Conservation (phyloP, 805 yeast genomes). For the Metschnikowia matae region DNA sequence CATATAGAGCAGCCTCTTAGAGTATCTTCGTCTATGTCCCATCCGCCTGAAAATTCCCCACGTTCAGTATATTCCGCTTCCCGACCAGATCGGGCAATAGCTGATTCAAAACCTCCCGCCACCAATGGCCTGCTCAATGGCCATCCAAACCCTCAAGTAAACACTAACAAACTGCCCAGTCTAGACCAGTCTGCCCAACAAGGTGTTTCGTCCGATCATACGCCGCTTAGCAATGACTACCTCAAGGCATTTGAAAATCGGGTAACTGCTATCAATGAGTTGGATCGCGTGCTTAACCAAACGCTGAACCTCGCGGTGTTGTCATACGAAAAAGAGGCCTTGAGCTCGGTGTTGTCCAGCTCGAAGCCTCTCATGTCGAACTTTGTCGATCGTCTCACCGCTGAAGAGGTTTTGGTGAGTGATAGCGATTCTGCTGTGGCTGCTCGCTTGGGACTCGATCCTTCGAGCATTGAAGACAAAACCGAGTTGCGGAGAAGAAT, state of each 20-base stretch:
- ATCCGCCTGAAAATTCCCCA: not conserved
- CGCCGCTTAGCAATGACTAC: slow-evolving; percentile 8
- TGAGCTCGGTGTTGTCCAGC: slow-evolving; percentile 12
- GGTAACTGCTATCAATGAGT: slow-evolving; percentile 11
- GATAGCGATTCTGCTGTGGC: slow-evolving; percentile 8
- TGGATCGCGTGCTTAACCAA: slow-evolving; percentile 13
- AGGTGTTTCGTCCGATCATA: not conserved
- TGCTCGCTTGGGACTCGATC: slow-evolving; percentile 6
- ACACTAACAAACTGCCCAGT: not conserved
- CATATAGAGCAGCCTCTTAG: not conserved
- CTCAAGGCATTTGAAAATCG: slow-evolving; percentile 12
- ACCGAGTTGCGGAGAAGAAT: slow-evolving; percentile 1
- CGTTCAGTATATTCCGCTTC: not conserved
- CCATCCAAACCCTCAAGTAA: not conserved
- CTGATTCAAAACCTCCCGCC: not conserved
- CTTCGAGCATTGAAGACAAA: not conserved
- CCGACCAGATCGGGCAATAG: not conserved
- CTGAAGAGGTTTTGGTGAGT: slow-evolving; percentile 28
- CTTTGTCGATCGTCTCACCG: slow-evolving; percentile 33
- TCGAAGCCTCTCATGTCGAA: slow-evolving; percentile 26
- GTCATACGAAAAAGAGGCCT: slow-evolving; percentile 14
- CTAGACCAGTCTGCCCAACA: not conserved
- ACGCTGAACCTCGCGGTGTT: slow-evolving; percentile 19
- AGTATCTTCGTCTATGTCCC: not conserved
- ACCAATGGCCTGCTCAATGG: slow-evolving; percentile 1